phyloP scores from a whole-genome alignment of 768 basidiomycete genomes.

The Boletus huronensis region DNA sequence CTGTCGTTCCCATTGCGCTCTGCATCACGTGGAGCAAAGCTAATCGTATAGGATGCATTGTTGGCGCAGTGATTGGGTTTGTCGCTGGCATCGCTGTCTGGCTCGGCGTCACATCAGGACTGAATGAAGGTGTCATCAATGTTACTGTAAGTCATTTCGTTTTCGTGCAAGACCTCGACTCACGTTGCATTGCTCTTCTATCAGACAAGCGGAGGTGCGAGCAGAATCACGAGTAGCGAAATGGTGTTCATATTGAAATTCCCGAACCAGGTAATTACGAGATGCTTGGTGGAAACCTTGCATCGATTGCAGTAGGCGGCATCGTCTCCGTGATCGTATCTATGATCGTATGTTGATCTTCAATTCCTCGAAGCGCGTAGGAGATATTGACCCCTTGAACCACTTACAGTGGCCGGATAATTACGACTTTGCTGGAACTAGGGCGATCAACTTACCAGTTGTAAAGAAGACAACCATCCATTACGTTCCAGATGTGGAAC shows the following conservation, averaged over 20 bases:
- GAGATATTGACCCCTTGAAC: background rate
- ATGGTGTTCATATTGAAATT: background rate
- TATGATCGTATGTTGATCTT: conserved; percentile 46
- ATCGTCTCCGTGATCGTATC: conserved; percentile 69
- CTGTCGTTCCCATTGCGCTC: conserved; percentile 82
- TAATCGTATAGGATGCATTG: conserved; percentile 80
- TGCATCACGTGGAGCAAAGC: conserved; percentile 83
- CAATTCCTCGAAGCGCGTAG: background rate
- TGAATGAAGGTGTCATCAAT: conserved; percentile 69
- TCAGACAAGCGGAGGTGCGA: conserved; percentile 51
- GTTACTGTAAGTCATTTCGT: conserved; percentile 47
- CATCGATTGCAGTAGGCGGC: conserved; percentile 75
- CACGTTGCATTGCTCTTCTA: background rate
- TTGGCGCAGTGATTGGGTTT: conserved; percentile 71
- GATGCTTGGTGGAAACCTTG: conserved; percentile 91
- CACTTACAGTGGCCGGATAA: conserved; percentile 65
- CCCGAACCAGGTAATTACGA: conserved; percentile 42
- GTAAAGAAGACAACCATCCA: conserved; percentile 12
- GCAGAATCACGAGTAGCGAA: conserved; percentile 15
- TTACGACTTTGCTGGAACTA: conserved; percentile 77
- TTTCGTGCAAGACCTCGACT: background rate
- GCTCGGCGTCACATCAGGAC: conserved; percentile 73
- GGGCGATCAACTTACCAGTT: conserved; percentile 60
- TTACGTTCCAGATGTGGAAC: conserved; percentile 26
- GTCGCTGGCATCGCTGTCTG: conserved; percentile 70